Conservation (phyloP, 208 protist species). For the Trypanosoma scelopori region DNA sequence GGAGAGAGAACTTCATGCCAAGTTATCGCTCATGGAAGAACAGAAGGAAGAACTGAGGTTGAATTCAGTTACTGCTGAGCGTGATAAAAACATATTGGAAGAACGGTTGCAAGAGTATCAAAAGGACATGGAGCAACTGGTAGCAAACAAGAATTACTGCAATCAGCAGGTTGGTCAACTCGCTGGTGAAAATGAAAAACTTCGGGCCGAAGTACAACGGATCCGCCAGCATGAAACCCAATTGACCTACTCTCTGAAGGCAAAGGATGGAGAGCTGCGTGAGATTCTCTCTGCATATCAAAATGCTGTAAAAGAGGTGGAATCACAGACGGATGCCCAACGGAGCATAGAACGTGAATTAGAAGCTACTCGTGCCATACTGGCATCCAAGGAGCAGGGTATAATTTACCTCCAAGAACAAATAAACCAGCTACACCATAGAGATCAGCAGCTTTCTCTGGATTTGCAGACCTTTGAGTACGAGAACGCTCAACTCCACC, state of each 20-base stretch:
- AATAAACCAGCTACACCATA: constrained; percentile 56
- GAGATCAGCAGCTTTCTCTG: constrained; percentile 78
- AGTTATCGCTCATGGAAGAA: constrained; percentile 42
- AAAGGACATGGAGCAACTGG: constrained; percentile 72
- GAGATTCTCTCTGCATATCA: constrained; percentile 77
- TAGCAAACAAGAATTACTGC: constrained; percentile 68
- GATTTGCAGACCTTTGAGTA: constrained; percentile 83
- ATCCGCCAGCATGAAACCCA: constrained; percentile 53
- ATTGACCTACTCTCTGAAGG: constrained; percentile 57
- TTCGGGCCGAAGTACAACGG: constrained; percentile 55
- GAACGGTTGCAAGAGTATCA: constrained; percentile 67
- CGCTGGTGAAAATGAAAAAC: constrained; percentile 68
- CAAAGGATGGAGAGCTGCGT: constrained; percentile 74
- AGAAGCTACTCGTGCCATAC: constrained; percentile 56
- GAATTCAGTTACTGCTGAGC: constrained; percentile 39
- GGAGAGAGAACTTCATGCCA: constrained; percentile 50
- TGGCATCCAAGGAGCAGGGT: constrained; percentile 73
- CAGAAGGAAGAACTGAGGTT: constrained; percentile 44
- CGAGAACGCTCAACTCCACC: constrained; percentile 74
- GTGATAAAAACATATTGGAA: constrained; percentile 50
- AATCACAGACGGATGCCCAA: constrained; percentile 48
- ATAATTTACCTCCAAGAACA: constrained; percentile 80
- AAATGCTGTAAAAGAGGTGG: constrained; percentile 65
- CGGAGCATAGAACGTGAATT: constrained; percentile 67
- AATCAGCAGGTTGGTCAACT: constrained; percentile 69